Base-by-base conservation (phyloP, 2,329 filamentous ascomycete genomes). In the Triangularia verruculosa region DNA sequence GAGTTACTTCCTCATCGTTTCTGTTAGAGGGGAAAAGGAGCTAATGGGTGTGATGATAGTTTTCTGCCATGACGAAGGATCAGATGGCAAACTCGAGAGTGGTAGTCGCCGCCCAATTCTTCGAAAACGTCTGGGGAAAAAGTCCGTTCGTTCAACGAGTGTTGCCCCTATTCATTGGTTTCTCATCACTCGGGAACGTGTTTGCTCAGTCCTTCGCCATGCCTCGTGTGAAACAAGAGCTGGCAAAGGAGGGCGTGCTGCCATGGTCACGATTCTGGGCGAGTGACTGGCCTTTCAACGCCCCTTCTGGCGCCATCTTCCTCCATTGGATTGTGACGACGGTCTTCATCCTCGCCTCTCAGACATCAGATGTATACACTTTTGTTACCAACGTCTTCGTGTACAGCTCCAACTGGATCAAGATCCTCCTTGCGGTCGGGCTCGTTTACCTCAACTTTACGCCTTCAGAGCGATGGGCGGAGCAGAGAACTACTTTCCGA, bases 141-240 rank as follows among this genome's bases (percentile, higher is more conserved):
- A 70, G 69, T 20, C 59, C 62, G 25, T 74, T 75, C 57, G 69
- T 70, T 17, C 68, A 62, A 22, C 65, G 68, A n/a, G 73, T 70
- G 9, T 61, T 75, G 61, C 74, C 74, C 11, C 58, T 74, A n/a
- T 71, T 75, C 59, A 72, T 75, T 61, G 69, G 68, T 6, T 62
- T 76, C 9, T 75, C 74, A 20, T 68, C 74, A 25, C 66, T 74
- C 28, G 73, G 73, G 39, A 75, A 75, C 58, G 72, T 74, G 8
- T 73, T 74, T 66, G 73, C 72, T 11, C 72, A 74, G 65, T 68
- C 68, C 2, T 73, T 73, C 43, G 72, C 72, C 47, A 73, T 73
- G 72, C 72, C 72, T 8, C 70, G 72, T 30, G 71, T 76, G 12
- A 76, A 76, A 56, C 75, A 76, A 61, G 74, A 76, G 70, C 72